phyloP scores from a whole-genome alignment of 208 protist genomes.

The Borovskyia barvae region DNA sequence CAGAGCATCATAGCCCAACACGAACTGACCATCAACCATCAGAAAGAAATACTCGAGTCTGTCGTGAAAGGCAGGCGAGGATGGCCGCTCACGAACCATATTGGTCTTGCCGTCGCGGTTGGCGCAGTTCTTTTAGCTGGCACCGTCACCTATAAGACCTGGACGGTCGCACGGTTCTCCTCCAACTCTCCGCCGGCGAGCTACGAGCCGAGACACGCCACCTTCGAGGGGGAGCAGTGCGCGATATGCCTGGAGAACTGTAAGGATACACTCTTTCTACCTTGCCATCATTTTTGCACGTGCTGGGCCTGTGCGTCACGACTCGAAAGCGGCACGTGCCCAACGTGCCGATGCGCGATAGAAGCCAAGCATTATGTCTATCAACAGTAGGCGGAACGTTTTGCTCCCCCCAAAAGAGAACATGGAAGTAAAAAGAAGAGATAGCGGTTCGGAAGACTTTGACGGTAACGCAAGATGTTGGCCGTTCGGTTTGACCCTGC shows the following conservation, averaged over 20 bases:
- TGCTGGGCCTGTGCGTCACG: slow-evolving; percentile 63
- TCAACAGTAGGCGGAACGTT: slow-evolving; percentile 23
- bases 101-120: slow-evolving; percentile 14
- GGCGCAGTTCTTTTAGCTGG: slow-evolving; percentile 18
- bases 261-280: slow-evolving; percentile 68
- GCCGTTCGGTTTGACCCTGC: no score
- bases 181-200: slow-evolving; percentile 31
- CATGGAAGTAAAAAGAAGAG: neutral
- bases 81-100: neutral
- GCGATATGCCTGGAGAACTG: slow-evolving; percentile 58
- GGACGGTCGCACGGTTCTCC: neutral
- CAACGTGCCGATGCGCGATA: slow-evolving; percentile 40
- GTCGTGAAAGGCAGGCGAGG: slow-evolving; percentile 11
- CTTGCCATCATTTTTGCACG: slow-evolving; percentile 64
- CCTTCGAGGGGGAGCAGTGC: slow-evolving; percentile 64
- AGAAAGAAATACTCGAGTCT: slow-evolving; percentile 57
- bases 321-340: slow-evolving; percentile 33
- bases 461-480: no score
- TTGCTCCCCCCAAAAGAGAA: neutral
- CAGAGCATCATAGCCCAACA: slow-evolving; percentile 60
- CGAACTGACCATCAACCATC: slow-evolving; percentile 50
- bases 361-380: slow-evolving; percentile 58
- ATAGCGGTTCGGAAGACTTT: no score
- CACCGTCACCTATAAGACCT: slow-evolving; percentile 29
- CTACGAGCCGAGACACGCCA: slow-evolving; percentile 50